Evolutionary conservation across 305 asterid genomes (phyloP), one percentile per base, ranked within the genome.

Genomic region (Stenogyne calaminthoides): DNA sequence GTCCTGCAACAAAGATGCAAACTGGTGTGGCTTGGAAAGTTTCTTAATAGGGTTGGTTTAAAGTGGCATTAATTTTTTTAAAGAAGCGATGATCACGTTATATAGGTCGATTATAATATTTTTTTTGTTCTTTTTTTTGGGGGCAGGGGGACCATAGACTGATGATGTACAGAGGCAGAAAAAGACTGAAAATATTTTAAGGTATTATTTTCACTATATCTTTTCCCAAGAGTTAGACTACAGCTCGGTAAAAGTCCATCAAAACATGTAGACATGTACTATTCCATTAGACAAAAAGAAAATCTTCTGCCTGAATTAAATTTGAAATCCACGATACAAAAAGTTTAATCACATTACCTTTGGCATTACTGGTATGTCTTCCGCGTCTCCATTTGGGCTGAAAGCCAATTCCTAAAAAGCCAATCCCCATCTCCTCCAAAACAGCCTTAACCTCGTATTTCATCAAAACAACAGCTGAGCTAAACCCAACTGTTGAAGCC

Each of bases 341-440:
- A 6, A 63, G 12, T 40, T 36, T 44, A 29, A 52, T 40, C 11
- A 16, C 14, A 69, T 63, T 84, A 91, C 98, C 98, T 92, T 92
- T 20, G 98, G 99, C 98, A 95, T 92, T 73, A 92, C 64, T 32
- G 99, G 98, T 81, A 95, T 92, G 29, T 89, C 97, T 81, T 88
- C 88, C 88, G 62, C 92, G 80, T 71, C 81, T 86, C 99, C 98
- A 92, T 80, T 92, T 92, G 57, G 99, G 99, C 72, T 89, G 98
- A 86, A 95, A 92, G 63, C 99, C 99, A 68, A 84, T 85, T 60
- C 98, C 99, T 67, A 95, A 71, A 76, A 95, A 95, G 52, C 97
- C 97, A 69, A 92, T 90, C 60, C 97, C 96, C 97, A 95, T 90
- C 85, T 95, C 99, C 81, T 92, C 98, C 1, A 97, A 88, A 80